Conservation (phyloP, 495 filamentous ascomycete genomes). For the Lasiosphaeria hispida region DNA sequence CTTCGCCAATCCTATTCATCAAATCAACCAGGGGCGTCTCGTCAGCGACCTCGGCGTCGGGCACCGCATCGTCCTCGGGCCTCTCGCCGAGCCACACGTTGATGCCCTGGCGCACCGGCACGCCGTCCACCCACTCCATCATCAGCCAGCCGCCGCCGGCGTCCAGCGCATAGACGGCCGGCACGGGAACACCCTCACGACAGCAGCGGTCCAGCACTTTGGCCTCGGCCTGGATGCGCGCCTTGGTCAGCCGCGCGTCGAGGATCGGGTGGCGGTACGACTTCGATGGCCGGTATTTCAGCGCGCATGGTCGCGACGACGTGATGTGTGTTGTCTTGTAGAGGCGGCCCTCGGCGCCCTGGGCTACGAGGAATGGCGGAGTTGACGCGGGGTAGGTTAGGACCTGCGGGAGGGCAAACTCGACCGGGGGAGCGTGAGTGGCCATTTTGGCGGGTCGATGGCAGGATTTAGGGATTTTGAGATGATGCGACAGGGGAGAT, state of each 20-base stretch:
- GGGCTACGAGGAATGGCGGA: constrained; percentile 65
- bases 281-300: constrained; percentile 93
- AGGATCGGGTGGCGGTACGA: constrained; percentile 89
- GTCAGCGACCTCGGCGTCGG: constrained; percentile 25
- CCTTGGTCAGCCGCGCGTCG: constrained; percentile 80
- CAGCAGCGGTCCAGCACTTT: constrained; percentile 73
- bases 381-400: constrained; percentile 60
- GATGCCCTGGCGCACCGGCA: constrained; percentile 62
- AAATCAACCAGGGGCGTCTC: constrained; percentile 46
- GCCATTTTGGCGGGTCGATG: not conserved
- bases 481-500: too few species aligned
- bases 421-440: constrained; percentile 4
- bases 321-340: constrained; percentile 82
- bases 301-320: constrained; percentile 65
- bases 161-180: constrained; percentile 73
- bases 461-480: too few species aligned
- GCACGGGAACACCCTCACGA: constrained; percentile 74
- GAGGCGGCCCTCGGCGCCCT: constrained; percentile 93
- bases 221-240: constrained; percentile 83
- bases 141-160: constrained; percentile 75
- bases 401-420: constrained; percentile 58
- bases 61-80: constrained; percentile 42
- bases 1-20: constrained; percentile 69
- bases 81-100: constrained; percentile 59
- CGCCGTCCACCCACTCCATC: constrained; percentile 88